Percentiles rank a stretch among this genome's conserved stretches.
phyloP scores from a whole-genome alignment of 176 grass and related monocot genomes.

The Triticum timopheevii region DNA sequence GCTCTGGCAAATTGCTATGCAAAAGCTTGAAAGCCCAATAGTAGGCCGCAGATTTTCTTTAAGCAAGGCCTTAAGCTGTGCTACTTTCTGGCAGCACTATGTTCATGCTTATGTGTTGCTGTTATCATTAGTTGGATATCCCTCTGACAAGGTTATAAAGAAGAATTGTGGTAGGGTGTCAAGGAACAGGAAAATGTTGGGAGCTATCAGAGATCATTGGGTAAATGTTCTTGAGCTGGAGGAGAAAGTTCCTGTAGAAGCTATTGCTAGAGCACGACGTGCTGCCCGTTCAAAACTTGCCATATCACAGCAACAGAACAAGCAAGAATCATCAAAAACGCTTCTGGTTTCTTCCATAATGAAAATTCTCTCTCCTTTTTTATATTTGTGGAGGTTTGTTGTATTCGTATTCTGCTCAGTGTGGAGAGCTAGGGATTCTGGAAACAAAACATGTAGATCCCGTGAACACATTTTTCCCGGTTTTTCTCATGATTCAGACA shows the following conservation, averaged over 20 bases:
- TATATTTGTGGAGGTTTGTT: constrained; percentile 51
- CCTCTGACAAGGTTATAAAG: constrained; percentile 43
- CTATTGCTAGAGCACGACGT: constrained; percentile 63
- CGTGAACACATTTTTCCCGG: constrained; percentile 36
- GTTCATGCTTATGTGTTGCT: constrained; percentile 64
- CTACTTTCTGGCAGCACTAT: constrained; percentile 58
- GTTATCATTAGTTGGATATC: constrained; percentile 63
- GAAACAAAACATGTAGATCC: constrained; percentile 22
- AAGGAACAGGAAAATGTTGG: constrained; percentile 49
- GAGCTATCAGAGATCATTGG: constrained; percentile 51
- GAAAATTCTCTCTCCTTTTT: constrained; percentile 47
- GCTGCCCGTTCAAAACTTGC: constrained; percentile 57
- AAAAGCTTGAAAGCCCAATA: constrained; percentile 33
- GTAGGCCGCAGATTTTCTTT: constrained; percentile 40
- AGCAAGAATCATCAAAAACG: constrained; percentile 44
- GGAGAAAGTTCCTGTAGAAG: constrained; percentile 66
- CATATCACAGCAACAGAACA: constrained; percentile 6
- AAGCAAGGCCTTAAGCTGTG: constrained; percentile 45
- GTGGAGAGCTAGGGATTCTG: constrained; percentile 18
- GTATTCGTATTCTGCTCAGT: constrained; percentile 41
- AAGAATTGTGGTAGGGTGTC: constrained; percentile 37
- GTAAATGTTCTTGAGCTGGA: constrained; percentile 56
- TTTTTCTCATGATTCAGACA: constrained; percentile 48
- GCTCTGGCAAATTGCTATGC: constrained; percentile 60
- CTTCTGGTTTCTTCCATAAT: constrained; percentile 35